Evolutionary conservation across 805 yeast species (phyloP).

Genomic region (Sungouiella thailandica): DNA sequence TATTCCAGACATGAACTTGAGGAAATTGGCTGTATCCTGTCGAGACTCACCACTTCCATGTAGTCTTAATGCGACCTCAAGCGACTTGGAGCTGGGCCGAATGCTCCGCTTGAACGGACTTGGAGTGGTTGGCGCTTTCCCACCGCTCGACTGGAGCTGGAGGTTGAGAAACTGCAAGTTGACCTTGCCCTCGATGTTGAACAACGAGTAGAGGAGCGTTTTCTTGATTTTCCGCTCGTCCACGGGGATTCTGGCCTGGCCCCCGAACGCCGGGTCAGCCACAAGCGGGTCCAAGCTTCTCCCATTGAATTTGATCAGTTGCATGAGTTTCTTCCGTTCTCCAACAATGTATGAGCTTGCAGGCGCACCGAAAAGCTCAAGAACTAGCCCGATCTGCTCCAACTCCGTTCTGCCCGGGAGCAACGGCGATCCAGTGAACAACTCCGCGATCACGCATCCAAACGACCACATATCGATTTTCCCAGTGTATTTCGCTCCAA

Average conservation of each 20-base stretch:
- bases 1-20: slow-evolving; percentile 24
- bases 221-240: slow-evolving; percentile 31
- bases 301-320: slow-evolving; percentile 13
- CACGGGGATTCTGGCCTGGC: slow-evolving; percentile 5
- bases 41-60: slow-evolving; percentile 11
- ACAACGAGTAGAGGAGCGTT: slow-evolving; percentile 33
- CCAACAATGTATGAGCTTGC: slow-evolving; percentile 32
- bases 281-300: slow-evolving; percentile 11
- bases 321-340: slow-evolving; percentile 34
- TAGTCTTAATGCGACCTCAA: slow-evolving; percentile 27
- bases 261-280: slow-evolving; percentile 6
- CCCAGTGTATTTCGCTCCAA: slow-evolving; percentile 58
- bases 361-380: slow-evolving; percentile 47
- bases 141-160: slow-evolving; percentile 15
- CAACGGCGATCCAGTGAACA: slow-evolving; percentile 14
- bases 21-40: slow-evolving; percentile 13
- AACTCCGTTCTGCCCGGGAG: slow-evolving; percentile 35
- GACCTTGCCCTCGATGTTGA: slow-evolving; percentile 35
- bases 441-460: slow-evolving; percentile 58
- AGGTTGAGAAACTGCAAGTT: slow-evolving; percentile 30
- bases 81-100: slow-evolving; percentile 23
- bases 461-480: slow-evolving; percentile 85
- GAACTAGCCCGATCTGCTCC: slow-evolving; percentile 40
- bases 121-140: slow-evolving; percentile 3
- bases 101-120: slow-evolving; percentile 18